phyloP scores from a whole-genome alignment of 1,284 basidiomycete genomes.

The Boletus calvinii region DNA sequence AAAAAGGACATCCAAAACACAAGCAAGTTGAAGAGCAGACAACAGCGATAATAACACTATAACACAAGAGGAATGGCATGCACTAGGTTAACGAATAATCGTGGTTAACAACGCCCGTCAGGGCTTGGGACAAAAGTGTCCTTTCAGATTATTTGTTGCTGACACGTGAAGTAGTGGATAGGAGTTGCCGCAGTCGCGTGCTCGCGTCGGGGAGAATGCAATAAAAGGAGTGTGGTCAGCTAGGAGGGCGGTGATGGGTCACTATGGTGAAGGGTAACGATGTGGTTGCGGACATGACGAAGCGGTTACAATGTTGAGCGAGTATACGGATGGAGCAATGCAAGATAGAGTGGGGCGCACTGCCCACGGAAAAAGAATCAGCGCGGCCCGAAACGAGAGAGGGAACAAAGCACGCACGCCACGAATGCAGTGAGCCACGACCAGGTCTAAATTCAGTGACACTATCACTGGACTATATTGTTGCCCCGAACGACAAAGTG shows the following conservation, averaged over 20 bases:
- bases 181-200: neutral
- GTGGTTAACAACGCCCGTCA: neutral
- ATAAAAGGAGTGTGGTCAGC: constrained; percentile 4
- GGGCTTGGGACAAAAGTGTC: neutral
- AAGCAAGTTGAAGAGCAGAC: constrained; percentile 3
- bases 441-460: neutral
- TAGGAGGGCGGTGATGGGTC: neutral
- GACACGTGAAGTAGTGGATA: constrained; percentile 5
- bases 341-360: neutral
- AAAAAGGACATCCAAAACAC: neutral
- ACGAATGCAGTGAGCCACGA: neutral
- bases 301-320: constrained; percentile 3
- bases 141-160: constrained; percentile 15
- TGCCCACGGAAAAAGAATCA: constrained; percentile 1
- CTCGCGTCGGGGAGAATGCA: neutral
- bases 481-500: constrained; percentile 17
- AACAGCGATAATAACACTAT: neutral
- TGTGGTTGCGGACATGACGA: constrained; percentile 1
- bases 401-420: constrained; percentile 10
- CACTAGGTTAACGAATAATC: neutral
- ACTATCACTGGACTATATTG: constrained; percentile 7
- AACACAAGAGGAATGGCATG: constrained; percentile 1
- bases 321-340: constrained; percentile 10
- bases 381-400: neutral
- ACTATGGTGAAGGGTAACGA: neutral